These are phyloP conservation scores for Volvariella volvacea DNA, from an alignment of 1,284 basidiomycete species.

Conservation along the genomic window DNA sequence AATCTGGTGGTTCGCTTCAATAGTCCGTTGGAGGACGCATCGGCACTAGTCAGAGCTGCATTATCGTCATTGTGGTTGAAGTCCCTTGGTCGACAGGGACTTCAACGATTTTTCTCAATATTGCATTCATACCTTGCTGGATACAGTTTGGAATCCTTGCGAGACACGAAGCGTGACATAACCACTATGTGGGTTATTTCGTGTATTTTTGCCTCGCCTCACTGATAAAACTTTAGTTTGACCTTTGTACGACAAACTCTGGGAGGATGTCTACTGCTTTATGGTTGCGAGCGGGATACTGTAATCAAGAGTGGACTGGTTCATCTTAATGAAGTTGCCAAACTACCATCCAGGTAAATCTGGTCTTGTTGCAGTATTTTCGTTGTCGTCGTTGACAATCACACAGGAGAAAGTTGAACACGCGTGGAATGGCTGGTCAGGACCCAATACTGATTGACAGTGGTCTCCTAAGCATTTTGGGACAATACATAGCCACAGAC, in stretches of 20 bases:
- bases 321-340: constrained; percentile 35
- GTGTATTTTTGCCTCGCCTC: too few relatives aligned
- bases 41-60: neutral
- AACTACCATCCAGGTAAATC: constrained; percentile 49
- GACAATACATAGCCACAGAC: constrained; percentile 42
- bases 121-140: constrained; percentile 38
- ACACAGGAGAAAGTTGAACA: constrained; percentile 41
- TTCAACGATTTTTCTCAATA: constrained; percentile 42
- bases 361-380: neutral
- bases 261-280: constrained; percentile 51
- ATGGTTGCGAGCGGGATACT: constrained; percentile 51
- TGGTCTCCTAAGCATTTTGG: constrained; percentile 44
- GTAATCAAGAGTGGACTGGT: constrained; percentile 39
- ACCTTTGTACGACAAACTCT: constrained; percentile 44
- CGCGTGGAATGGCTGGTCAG: constrained; percentile 31
- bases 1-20: constrained; percentile 31
- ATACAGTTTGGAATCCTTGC: constrained; percentile 25
- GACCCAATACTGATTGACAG: constrained; percentile 56
- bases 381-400: constrained; percentile 4
- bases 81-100: constrained; percentile 47
- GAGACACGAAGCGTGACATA: neutral
- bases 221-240: neutral
- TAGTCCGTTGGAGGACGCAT: constrained; percentile 31
- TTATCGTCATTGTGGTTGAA: constrained; percentile 33
- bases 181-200: too few relatives aligned